A percentile compares a stretch with the other conserved stretches of the same genome.
These are phyloP conservation scores for Rhizopus stolonifer DNA, from an alignment of 371 early-diverging fungal species.

Conservation along the genomic window DNA sequence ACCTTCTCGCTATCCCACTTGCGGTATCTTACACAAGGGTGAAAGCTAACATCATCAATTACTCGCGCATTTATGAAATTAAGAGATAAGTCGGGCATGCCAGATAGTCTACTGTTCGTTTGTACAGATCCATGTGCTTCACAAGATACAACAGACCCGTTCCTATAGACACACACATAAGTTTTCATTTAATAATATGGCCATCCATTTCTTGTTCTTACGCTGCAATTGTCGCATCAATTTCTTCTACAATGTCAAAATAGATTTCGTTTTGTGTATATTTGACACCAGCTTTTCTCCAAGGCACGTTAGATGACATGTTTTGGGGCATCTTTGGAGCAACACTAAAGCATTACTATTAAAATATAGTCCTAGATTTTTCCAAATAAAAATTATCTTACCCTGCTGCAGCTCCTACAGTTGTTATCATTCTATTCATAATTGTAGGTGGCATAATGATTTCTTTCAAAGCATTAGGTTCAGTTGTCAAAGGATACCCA, in stretches of 20 bases:
- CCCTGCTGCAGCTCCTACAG: conserved; percentile 74
- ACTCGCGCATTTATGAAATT: conserved; percentile 70
- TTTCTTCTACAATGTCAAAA: conserved; percentile 87
- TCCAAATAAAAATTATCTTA: conserved; percentile 25
- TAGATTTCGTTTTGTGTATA: conserved; percentile 92
- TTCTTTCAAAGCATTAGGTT: conserved; percentile 80
- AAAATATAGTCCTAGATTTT: too few relatives aligned
- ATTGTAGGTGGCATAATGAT: conserved; percentile 88
- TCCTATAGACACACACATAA: conserved; percentile 28
- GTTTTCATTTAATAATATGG: background rate
- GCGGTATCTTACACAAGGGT: conserved; percentile 80
- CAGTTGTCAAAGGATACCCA: conserved; percentile 86
- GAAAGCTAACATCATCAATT: conserved; percentile 85
- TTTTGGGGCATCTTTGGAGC: conserved; percentile 52
- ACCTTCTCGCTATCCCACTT: conserved; percentile 81
- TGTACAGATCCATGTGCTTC: conserved; percentile 80
- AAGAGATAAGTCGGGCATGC: conserved; percentile 87
- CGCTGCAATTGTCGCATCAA: conserved; percentile 82
- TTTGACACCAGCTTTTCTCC: conserved; percentile 87
- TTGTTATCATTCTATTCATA: conserved; percentile 80
- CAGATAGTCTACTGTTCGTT: conserved; percentile 76
- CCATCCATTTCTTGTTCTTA: conserved; percentile 24
- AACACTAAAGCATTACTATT: too few relatives aligned
- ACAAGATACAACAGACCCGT: conserved; percentile 72
- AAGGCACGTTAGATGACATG: conserved; percentile 75